Percentiles rank a stretch among this genome's conserved stretches.
Evolutionary conservation across 345 rosid genomes (phyloP).

Genomic region (Durio zibethinus): DNA sequence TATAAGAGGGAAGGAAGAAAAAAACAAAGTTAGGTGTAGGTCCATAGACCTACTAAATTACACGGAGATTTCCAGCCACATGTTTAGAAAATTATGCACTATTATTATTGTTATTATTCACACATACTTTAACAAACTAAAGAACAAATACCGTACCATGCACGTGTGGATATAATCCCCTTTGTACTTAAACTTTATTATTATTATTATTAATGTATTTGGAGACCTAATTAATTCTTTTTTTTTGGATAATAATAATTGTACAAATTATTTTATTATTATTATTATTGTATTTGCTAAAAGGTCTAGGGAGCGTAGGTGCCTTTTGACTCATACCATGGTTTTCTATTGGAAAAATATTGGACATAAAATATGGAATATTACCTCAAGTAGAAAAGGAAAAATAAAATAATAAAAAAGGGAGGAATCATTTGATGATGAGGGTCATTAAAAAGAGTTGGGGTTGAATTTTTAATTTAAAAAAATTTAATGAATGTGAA

Average conservation of each 20-base stretch:
- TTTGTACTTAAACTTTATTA: slow-evolving; percentile 10
- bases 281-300: no score
- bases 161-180: not conserved
- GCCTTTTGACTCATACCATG: not conserved
- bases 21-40: not conserved
- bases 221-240: not conserved
- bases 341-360: not conserved
- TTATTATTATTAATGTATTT: not conserved
- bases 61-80: not conserved
- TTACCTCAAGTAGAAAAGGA: not conserved
- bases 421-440: not conserved
- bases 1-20: not conserved
- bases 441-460: not conserved
- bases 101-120: not conserved
- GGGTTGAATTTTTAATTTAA: slow-evolving; percentile 9
- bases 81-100: not conserved
- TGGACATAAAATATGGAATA: not conserved
- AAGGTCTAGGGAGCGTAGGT: not conserved
- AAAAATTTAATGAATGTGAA: not conserved
- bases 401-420: not conserved
- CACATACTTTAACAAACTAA: not conserved
- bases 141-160: not conserved
- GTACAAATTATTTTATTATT: no score
- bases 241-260: not conserved
- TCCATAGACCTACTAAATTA: not conserved